Evolutionary conservation across 2,329 filamentous ascomycete species (phyloP).

Genomic region (Fusarium subglutinans): DNA sequence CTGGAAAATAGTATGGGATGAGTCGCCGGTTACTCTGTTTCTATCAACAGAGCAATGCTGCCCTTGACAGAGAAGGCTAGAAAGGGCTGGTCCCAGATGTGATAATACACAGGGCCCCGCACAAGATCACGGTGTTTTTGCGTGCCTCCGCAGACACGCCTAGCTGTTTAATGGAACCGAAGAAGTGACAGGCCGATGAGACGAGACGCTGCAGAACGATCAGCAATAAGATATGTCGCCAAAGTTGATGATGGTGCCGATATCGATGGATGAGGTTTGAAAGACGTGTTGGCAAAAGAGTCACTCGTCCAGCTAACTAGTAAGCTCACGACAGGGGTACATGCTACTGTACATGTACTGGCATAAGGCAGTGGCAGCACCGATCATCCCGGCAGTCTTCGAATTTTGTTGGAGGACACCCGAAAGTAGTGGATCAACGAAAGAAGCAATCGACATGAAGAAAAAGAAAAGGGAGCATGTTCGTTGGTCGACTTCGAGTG

Average conservation of each 20-base stretch:
- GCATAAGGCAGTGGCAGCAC: not conserved
- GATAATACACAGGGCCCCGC: not conserved
- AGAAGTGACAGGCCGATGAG: not conserved
- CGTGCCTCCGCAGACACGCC: not conserved
- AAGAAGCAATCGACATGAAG: not conserved
- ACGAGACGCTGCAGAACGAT: not conserved
- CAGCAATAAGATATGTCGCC: not conserved
- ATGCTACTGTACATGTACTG: not conserved
- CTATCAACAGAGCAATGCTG: not conserved
- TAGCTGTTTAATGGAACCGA: not conserved
- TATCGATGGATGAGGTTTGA: not conserved
- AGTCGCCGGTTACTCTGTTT: not conserved
- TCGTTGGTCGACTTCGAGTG: not conserved
- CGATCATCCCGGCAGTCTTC: not conserved
- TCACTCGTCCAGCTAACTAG: not conserved
- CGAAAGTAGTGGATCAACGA: not conserved
- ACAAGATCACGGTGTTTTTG: not conserved
- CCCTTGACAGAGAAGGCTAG: not conserved
- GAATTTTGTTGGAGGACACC: not conserved
- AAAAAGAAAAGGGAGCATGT: not conserved
- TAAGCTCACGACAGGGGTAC: constrained; percentile 9
- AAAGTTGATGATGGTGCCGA: not conserved
- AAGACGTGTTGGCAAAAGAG: not conserved
- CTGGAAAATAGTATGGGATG: not conserved
- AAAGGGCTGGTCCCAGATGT: not conserved